Base-by-base conservation (phyloP, 441 rosid species). In the Capsella rubella region DNA sequence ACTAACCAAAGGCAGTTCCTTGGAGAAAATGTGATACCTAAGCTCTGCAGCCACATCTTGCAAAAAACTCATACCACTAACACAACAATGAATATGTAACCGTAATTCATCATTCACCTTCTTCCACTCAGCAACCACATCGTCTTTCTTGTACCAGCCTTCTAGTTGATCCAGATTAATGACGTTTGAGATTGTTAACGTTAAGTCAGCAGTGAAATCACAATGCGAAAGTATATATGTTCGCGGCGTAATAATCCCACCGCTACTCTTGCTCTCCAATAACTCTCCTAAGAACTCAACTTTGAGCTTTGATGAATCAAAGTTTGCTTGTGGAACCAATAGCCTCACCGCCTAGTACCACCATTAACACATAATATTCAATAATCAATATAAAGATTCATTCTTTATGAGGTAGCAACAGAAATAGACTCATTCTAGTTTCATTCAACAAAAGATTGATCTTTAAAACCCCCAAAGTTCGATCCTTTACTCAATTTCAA, bases 71-170 rank as follows among this genome's bases (percentile, higher is more conserved):
- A 87, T 90, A 31, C 98, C 90, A 31, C 96, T 90, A 3, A 91
- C 91, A 35, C 78, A 90, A 79, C 98, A 93, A 74, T 91, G 96
- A 60, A 88, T 79, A 64, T 87, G 90, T 61, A 93, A 85, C 25
- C 85, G 71, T 78, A 89, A 47, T 59, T 87, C 79, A 37, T 82
- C 88, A 14, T 85, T 88, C 39, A 86, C 83, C 67, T 82, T 84
- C 85, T 88, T 91, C 96, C 98, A 93, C 84, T 90, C 96, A 13
- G 95, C 95, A 77, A 88, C 92, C 67, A 90, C 93, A 71, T 93
- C 97, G 68, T 93, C 98, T 77, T 85, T 90, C 76, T 71, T 65
- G 79, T 91, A 90, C 95, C 97, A 93, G 27, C 98, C 98, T 84
- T 82, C 87, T 32, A 88, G 78, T 93, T 87, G 97, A 68, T 93